Conservation (phyloP, 2,329 filamentous ascomycete species). For the Ophiostoma pallidulum region DNA sequence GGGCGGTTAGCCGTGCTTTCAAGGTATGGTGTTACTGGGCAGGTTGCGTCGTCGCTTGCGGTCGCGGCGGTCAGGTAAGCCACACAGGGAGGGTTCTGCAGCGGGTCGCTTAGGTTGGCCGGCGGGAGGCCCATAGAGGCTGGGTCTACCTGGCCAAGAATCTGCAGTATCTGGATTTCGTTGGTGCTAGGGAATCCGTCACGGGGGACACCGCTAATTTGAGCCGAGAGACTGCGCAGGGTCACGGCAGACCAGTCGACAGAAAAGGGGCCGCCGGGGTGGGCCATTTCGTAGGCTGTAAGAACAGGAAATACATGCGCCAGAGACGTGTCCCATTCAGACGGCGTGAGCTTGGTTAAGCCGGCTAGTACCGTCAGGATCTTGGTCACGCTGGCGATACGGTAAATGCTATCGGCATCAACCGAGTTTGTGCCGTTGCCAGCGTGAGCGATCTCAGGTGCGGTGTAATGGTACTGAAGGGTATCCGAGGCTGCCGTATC, state of each 20-base stretch:
- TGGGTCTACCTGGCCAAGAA: background rate
- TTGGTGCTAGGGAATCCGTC: slow-evolving; percentile 13
- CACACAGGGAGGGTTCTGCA: slow-evolving; percentile 9
- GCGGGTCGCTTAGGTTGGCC: background rate
- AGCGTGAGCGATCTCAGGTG: slow-evolving; percentile 19
- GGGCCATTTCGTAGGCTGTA: slow-evolving; percentile 8
- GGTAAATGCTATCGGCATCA: slow-evolving; percentile 27
- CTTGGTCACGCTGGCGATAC: slow-evolving; percentile 31
- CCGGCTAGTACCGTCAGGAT: slow-evolving; percentile 24
- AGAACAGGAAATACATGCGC: slow-evolving; percentile 11
- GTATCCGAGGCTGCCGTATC: background rate
- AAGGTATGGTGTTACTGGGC: background rate
- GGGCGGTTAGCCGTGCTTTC: slow-evolving; percentile 17
- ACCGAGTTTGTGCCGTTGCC: slow-evolving; percentile 22
- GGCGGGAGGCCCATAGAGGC: slow-evolving; percentile 10
- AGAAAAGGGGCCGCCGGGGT: slow-evolving; percentile 10
- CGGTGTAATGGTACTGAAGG: slow-evolving; percentile 33
- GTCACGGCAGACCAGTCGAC: slow-evolving; percentile 23
- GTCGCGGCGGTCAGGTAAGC: background rate
- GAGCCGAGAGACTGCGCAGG: slow-evolving; percentile 19
- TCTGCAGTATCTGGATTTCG: background rate
- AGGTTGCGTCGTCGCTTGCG: background rate
- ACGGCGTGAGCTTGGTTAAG: slow-evolving; percentile 14
- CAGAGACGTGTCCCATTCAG: slow-evolving; percentile 8
- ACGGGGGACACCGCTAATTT: slow-evolving; percentile 19